Percentiles rank a stretch among this genome's conserved stretches.
Conservation (phyloP, 2,329 filamentous ascomycete genomes). For the Trichoderma cornu-damae region DNA sequence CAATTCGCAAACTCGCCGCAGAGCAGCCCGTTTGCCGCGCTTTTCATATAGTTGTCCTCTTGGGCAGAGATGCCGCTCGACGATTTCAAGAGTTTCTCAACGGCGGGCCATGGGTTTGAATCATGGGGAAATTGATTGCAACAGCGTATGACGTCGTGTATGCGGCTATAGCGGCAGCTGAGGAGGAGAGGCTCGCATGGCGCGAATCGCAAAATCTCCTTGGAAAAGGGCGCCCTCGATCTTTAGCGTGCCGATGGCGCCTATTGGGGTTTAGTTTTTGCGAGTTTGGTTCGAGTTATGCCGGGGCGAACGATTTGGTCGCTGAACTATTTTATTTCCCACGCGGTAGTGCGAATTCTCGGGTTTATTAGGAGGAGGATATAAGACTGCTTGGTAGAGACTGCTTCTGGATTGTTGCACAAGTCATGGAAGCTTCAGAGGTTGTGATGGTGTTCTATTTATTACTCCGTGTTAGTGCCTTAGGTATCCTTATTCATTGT, state of each 20-base stretch:
- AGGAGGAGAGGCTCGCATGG: background rate
- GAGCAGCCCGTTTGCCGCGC: background rate
- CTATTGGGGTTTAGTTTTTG: background rate
- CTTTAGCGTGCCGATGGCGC: slow-evolving; percentile 2
- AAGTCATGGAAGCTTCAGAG: no score
- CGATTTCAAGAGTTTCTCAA: background rate
- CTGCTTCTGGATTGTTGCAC: no score
- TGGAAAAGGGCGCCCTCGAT: background rate
- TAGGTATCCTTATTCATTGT: no score
- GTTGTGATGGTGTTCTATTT: no score
- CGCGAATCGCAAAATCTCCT: background rate
- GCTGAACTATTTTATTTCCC: background rate
- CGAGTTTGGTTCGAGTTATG: no score
- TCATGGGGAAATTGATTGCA: background rate
- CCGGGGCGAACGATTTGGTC: background rate
- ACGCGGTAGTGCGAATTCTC: no score
- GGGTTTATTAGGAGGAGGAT: no score
- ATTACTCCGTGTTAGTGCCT: no score
- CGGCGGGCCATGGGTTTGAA: background rate
- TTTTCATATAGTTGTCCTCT: background rate
- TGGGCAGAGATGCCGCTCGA: background rate
- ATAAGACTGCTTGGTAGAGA: no score
- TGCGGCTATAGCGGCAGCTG: slow-evolving; percentile 5
- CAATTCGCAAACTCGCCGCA: background rate
- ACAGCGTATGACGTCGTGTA: slow-evolving; percentile 3